phyloP scores from a whole-genome alignment of 2,329 filamentous ascomycete genomes.

The Triangularia setosa region DNA sequence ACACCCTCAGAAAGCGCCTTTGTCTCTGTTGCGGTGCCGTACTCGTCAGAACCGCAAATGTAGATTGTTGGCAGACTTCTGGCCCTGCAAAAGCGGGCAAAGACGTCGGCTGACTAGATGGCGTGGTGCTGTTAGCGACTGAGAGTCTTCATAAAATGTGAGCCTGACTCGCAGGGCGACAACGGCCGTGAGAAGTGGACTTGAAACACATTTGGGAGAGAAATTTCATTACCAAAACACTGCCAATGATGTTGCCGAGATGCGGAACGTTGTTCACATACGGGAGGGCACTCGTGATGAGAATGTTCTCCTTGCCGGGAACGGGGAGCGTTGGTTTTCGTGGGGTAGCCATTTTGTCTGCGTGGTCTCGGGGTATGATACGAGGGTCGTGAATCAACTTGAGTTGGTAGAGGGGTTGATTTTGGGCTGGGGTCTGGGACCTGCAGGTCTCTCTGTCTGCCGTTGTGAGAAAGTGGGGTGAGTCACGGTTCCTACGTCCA shows the following conservation, averaged over 20 bases:
- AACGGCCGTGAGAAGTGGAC: background rate
- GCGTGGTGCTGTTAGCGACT: conserved; percentile 10
- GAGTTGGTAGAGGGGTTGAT: conserved; percentile 11
- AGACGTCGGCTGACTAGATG: conserved; percentile 71
- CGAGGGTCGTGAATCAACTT: background rate
- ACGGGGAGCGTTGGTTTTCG: conserved; percentile 56
- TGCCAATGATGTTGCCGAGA: conserved; percentile 83
- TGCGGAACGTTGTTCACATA: conserved; percentile 80
- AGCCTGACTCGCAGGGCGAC: background rate
- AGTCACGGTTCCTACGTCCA: conserved; percentile 11
- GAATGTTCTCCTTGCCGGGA: conserved; percentile 76
- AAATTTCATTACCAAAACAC: conserved; percentile 55
- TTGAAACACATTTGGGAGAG: background rate
- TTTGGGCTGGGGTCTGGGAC: background rate
- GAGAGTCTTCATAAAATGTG: background rate
- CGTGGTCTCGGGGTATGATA: background rate
- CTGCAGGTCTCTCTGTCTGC: conserved; percentile 3
- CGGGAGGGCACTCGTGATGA: conserved; percentile 87
- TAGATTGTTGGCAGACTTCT: conserved; percentile 76
- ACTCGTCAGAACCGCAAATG: conserved; percentile 87
- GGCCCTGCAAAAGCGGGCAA: conserved; percentile 74
- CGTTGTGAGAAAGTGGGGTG: conserved; percentile 15
- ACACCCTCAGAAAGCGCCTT: conserved; percentile 87
- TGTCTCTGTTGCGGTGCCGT: conserved; percentile 92
- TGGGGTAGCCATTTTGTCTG: conserved; percentile 20